Base-by-base conservation (phyloP, 306 rosid genomes). In the Aeschynomene evenia region DNA sequence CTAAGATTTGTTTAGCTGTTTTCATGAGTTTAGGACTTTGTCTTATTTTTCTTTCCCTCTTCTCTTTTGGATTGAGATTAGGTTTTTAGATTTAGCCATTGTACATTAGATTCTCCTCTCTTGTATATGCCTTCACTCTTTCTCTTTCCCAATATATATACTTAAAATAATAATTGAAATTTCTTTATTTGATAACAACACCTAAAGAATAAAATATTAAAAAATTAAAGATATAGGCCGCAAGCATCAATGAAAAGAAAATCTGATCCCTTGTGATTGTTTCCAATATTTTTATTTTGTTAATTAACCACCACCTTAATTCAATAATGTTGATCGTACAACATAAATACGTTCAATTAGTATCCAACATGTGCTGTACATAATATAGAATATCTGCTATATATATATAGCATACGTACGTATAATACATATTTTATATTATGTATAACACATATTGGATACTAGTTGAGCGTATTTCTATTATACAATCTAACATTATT, bases 231-330 rank as follows among this genome's bases (percentile, higher is more conserved):
- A 57, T 33, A 60, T 22, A 77, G 36, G 54, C 46, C 73, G 37
- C 56, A 61, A 75, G 57, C 63, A 75, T 82, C 46, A 39, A 66
- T 15, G 72, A 73, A 61, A 67, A 28, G 34, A 72, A 65, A 62
- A 71, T 45, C 2, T 15, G 54, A 81, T 63, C 81, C 71, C 19
- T 80, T 74, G 68, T 82, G 74, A 83, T 76, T 76, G 67, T 77
- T 73, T 51, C 52, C 80, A 43, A 61, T 74, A 61, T 76, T 77
- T n/a, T 66, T 80, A 76, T 88, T 79, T 53, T 79, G 68, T 76
- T 83, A 90, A 80, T 76, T 83, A 90, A 80, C 85, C 84, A 75
- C 90, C 86, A 82, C 82, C 88, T 78, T 71, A n/a, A n/a, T n/a
- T n/a, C n/a, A n/a, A n/a, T n/a, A n/a, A n/a, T n/a, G n/a, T n/a